Conservation (phyloP, 371 early-diverging fungal species). For the Mortierella sp. region DNA sequence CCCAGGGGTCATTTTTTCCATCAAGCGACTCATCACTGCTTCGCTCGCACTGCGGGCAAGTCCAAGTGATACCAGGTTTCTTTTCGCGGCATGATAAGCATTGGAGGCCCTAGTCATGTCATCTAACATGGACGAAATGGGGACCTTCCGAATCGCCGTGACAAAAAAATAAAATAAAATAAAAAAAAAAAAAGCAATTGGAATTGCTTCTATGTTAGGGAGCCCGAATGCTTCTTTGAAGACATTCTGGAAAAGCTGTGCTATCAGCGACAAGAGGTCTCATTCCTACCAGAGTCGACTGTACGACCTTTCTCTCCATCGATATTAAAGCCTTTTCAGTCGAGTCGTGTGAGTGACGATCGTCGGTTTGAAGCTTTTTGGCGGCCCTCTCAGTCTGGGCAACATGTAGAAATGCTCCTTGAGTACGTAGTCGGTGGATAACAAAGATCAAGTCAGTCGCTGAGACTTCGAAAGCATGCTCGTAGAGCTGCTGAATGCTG, state of each 20-base stretch:
- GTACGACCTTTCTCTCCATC: conserved; percentile 18
- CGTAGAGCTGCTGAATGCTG: conserved; percentile 17
- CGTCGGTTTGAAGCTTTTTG: background rate
- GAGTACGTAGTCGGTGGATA: conserved; percentile 17
- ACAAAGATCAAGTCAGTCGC: conserved; percentile 23
- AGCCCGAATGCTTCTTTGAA: no score
- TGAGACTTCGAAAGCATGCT: conserved; percentile 8
- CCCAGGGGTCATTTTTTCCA: background rate
- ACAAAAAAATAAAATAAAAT: background rate
- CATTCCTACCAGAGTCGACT: conserved; percentile 8
- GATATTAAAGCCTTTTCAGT: conserved; percentile 17
- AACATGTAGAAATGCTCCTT: conserved; percentile 17
- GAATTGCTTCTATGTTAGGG: no score
- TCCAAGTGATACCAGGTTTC: conserved; percentile 13
- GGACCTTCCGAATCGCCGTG: conserved; percentile 11
- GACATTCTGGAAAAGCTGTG: no score
- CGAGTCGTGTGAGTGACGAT: background rate
- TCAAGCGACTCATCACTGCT: conserved; percentile 20
- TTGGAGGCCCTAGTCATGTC: conserved; percentile 8
- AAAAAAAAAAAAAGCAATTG: background rate
- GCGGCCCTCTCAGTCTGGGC: conserved; percentile 11
- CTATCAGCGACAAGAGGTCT: no score
- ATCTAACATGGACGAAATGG: conserved; percentile 3
- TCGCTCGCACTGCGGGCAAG: conserved; percentile 23
- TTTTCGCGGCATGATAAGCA: conserved; percentile 21